Evolutionary conservation across 176 grass and related monocot species (phyloP).

Genomic region (Echinochloa phyllopogon): DNA sequence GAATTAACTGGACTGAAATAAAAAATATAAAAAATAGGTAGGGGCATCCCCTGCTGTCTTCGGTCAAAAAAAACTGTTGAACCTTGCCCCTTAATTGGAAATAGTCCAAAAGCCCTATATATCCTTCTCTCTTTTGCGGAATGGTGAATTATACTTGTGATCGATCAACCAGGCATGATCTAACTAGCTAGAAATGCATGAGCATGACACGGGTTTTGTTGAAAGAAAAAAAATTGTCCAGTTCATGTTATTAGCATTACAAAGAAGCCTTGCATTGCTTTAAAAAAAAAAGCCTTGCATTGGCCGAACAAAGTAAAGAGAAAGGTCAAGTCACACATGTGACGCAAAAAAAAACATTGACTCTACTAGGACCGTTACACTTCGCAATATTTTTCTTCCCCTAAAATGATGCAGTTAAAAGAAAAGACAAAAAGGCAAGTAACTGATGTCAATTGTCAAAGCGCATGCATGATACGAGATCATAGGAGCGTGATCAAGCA

Average conservation of each 20-base stretch:
- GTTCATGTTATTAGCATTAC: background rate
- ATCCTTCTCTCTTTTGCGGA: background rate
- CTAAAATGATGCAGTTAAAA: background rate
- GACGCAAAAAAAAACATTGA: background rate
- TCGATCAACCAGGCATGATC: background rate
- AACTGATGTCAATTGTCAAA: background rate
- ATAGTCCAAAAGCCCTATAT: conserved; percentile 7
- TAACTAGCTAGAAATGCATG: background rate
- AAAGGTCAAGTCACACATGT: background rate
- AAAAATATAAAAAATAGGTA: too few species aligned
- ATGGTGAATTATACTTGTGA: background rate
- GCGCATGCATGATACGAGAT: background rate
- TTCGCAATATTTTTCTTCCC: background rate
- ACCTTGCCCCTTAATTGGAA: background rate
- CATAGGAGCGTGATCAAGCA: background rate
- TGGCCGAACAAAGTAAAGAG: background rate
- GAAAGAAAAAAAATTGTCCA: too few species aligned
- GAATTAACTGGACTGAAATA: too few species aligned
- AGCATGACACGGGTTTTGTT: too few species aligned
- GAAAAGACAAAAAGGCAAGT: background rate
- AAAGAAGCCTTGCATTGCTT: background rate
- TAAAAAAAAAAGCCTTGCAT: background rate
- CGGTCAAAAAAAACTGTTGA: too few species aligned
- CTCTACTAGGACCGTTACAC: background rate
- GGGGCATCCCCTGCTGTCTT: too few species aligned